Evolutionary conservation across 495 filamentous ascomycete genomes (phyloP), one percentile per base, ranked within the genome.

Genomic region (Penicillium bovifimosum): DNA sequence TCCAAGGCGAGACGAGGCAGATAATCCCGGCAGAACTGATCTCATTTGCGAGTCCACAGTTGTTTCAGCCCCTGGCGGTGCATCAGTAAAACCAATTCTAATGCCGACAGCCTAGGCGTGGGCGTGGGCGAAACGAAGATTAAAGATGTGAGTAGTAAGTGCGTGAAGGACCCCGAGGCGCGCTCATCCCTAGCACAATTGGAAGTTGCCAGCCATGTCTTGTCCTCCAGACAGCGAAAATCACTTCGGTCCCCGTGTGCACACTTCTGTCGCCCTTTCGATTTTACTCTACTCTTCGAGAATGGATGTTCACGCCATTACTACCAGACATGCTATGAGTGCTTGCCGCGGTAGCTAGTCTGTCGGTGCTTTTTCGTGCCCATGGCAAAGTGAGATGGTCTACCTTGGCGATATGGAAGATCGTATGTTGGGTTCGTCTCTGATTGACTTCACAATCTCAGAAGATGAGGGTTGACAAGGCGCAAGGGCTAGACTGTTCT

Each of bases 231-330:
- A 2, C 3, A 46, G 43, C 14, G 43, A 46, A 34, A 20, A 53
- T 17, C 13, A 32, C 14, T 60, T 71, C 26, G 68, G 68, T 2
- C 68, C 68, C 3, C 58, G 52, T 17, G 55, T 70, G 6, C 44
- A 61, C 47, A 29, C 39, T 6, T 36, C 17, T 71, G 67, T 54
- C 63, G 68, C 11, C 13, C 53, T 0, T 72, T 72, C 44, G 69
- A 72, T 50, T 72, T 70, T 45, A 72, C 64, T 11, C 50, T 72
- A 1, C 56, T 65, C 14, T 70, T 72, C 20, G 66, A 72, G 48
- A 63, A 72, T 55, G 53, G 50, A 56, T 68, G 43, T 68, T 71
- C 46, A 35, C 53, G 5, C n/a, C n/a, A n/a, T 26, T 54, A 8
- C 20, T 68, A 5, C 69, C 66, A 3, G 61, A 71, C 1, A 55